Base-by-base conservation (phyloP, 1,284 basidiomycete genomes). In the Phellinidium pouzarii region DNA sequence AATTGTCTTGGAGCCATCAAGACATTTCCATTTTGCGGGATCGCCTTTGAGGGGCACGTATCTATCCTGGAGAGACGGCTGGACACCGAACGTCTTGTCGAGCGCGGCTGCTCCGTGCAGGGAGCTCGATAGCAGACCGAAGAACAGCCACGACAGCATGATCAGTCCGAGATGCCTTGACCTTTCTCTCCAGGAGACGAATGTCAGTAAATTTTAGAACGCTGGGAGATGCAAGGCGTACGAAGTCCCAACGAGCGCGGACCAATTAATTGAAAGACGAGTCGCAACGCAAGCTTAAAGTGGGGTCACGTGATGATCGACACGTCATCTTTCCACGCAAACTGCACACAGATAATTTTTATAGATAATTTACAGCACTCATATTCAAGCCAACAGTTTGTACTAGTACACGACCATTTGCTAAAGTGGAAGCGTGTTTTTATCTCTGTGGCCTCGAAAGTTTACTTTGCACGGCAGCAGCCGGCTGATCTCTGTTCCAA, bases 1-100 rank as follows among this genome's bases (percentile, higher is more conserved):
- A 55, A 91, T 88, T 55, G 78, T 73, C 63, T 82, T 83, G 0
- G 79, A 81, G 19, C 82, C 82, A 61, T 90, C 83, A 55, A 90
- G 66, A 68, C 87, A 91, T 59, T 69, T 75, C 87, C 87, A 90
- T 36, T 40, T 57, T 73, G 46, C 73, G 71, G n/a, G 73, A 69
- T 41, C 67, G 66, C 20, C 38, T 17, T 66, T 53, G n/a, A 58
- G 64, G 17, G 78, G 70, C 2, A 64, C 64, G 60, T 83, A 83
- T 66, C 71, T 73, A 22, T 70, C 59, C 7, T 74, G 54, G 7
- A 79, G 62, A 48, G 65, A 60, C 0, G 80, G 80, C 5, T 65
- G 54, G 31, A 82, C 74, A 14, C 80, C 80, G 31, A 71, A 65
- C 1, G 71, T 73, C 61, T 77, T 78, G 53, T 75, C 71, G 14